These are phyloP conservation scores for Scutellaria barbata DNA, from an alignment of 257 asterid species.

Conservation along the genomic window DNA sequence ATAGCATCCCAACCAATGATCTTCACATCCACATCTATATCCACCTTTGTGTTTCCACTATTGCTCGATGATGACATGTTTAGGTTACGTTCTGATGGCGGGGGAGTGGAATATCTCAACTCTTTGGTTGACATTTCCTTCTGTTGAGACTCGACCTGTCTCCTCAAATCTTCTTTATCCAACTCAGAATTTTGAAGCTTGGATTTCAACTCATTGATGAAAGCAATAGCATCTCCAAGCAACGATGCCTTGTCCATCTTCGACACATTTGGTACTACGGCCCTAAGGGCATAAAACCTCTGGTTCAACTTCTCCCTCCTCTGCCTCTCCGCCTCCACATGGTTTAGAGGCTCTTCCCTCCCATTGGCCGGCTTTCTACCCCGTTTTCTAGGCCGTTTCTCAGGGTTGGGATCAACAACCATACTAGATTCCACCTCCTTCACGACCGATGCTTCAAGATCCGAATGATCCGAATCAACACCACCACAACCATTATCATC, in stretches of 20 bases:
- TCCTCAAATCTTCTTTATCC: conserved; percentile 59
- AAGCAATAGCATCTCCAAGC: conserved; percentile 83
- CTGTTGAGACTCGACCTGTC: conserved; percentile 56
- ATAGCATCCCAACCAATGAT: conserved; percentile 81
- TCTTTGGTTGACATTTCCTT: conserved; percentile 54
- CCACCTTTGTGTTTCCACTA: conserved; percentile 28
- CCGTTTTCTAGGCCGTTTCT: conserved; percentile 77
- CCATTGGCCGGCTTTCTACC: conserved; percentile 92
- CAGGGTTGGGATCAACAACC: conserved; percentile 55
- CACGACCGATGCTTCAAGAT: conserved; percentile 74
- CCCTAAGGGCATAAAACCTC: conserved; percentile 81
- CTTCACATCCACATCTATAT: conserved; percentile 76
- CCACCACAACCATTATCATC: conserved; percentile 46
- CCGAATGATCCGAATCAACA: conserved; percentile 82
- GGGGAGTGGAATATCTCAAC: conserved; percentile 31
- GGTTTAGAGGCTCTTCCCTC: conserved; percentile 85
- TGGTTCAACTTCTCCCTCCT: conserved; percentile 95
- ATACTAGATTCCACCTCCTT: conserved; percentile 66
- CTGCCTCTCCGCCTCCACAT: conserved; percentile 95
- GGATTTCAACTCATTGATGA: conserved; percentile 72
- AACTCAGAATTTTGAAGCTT: conserved; percentile 57
- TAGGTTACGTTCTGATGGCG: conserved; percentile 26
- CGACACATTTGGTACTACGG: conserved; percentile 91
- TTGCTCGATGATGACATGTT: conserved; percentile 10
- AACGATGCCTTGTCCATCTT: conserved; percentile 96